Evolutionary conservation across 2,329 filamentous ascomycete species (phyloP), one percentile per base, ranked within the genome.

Genomic region (Blastomyces percursus): DNA sequence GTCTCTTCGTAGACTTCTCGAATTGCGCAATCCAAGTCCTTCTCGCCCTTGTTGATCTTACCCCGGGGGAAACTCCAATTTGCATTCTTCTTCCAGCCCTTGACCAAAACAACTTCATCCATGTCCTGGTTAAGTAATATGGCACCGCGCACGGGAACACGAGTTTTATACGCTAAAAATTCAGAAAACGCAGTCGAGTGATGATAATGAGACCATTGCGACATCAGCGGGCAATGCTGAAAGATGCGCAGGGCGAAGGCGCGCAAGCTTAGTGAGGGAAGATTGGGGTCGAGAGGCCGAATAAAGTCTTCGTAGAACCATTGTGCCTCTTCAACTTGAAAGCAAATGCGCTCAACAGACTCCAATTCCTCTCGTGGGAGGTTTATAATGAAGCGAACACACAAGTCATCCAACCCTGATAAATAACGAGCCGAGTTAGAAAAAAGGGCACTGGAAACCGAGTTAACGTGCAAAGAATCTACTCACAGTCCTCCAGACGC

Each of bases 221-320:
- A 88, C 64, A 96, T 86, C 24, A 97, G 81, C 40, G 94, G 94
- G 69, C 93, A 97, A 73, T 96, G 93, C 69, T 92, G 87, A 74
- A 97, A 96, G 69, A 99, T 95, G 69, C 88, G 85, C 64, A 96
- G 81, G 70, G 90, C 93, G 76, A 99, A 99, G 60, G 82, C 86
- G 68, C 90, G 87, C 42, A 99, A 82, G 55, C 86, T 85, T 81
- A 97, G 88, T 62, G 89, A 91, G 4, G 94, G 94, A 12, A 99
- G 82, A 48, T 83, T 83, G 60, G 91, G 87, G 75, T 96, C 89
- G 66, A 94, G 81, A 48, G 93, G 92, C 57, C 94, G 90, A 74
- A 99, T 91, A 74, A 99, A 99, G 77, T 99, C 94, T 81, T 99
- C 94, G 84, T 99, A 99, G 78, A 96, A 99, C 94, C 94, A 99